Evolutionary conservation across 2,329 filamentous ascomycete species (phyloP).

Genomic region (Blumeriella jaapii): DNA sequence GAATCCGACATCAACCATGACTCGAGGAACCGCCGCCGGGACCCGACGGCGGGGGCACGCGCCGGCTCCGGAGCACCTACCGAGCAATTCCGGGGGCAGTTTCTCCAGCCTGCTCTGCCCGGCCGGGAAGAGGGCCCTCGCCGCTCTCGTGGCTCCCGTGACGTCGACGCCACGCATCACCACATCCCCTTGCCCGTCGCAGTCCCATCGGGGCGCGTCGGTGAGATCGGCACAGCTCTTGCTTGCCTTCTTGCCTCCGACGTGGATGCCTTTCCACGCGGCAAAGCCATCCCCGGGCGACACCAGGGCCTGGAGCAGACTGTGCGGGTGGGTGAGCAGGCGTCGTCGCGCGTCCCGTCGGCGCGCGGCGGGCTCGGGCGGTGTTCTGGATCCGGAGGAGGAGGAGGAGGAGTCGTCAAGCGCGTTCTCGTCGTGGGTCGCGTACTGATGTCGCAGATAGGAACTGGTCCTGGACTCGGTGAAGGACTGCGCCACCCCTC

Average conservation of each 20-base stretch:
- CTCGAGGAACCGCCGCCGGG: conserved; percentile 1
- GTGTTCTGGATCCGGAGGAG: conserved; percentile 20
- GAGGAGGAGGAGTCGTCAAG: conserved; percentile 33
- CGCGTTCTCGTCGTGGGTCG: conserved; percentile 37
- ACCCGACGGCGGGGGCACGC: background rate
- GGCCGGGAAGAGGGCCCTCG: conserved; percentile 27
- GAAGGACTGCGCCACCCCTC: conserved; percentile 46
- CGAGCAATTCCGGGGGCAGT: conserved; percentile 58
- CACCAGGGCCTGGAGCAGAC: conserved; percentile 46
- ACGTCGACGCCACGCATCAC: background rate
- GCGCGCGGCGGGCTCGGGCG: conserved; percentile 1
- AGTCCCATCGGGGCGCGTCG: conserved; percentile 39
- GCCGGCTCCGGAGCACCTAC: conserved; percentile 35
- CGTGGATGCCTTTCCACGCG: conserved; percentile 51
- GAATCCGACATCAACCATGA: conserved; percentile 1
- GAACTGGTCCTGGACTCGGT: conserved; percentile 50
- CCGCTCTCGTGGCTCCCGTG: conserved; percentile 16
- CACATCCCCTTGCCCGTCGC: conserved; percentile 9
- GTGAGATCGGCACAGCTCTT: conserved; percentile 50
- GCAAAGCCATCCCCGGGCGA: conserved; percentile 45
- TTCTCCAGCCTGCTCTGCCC: conserved; percentile 28
- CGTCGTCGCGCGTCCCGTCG: conserved; percentile 7
- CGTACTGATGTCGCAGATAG: conserved; percentile 28
- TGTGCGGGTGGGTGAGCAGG: conserved; percentile 35
- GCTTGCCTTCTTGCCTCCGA: conserved; percentile 44